Evolutionary conservation across 2,329 filamentous ascomycete species (phyloP), one percentile per base, ranked within the genome.

Genomic region (Alternaria brassicicola): DNA sequence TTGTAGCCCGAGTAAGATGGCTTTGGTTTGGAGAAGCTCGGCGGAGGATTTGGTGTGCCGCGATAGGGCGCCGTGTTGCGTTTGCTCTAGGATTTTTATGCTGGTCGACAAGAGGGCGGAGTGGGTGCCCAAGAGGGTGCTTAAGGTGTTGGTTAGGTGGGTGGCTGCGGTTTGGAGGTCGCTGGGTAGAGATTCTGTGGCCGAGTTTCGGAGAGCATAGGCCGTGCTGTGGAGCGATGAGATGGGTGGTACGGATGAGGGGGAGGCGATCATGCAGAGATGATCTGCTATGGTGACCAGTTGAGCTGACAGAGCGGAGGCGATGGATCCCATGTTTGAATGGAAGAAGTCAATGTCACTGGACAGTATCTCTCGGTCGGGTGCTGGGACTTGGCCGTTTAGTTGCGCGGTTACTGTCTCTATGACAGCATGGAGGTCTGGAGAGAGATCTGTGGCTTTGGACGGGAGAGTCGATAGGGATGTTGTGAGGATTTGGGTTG

Each of bases 71-170:
- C 81, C 81, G 61, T 83, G 80, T 33, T 81, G 77, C 0, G 76
- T 80, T 59, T 82, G 81, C 64, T 84, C 81, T 7, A 83, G 74
- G 31, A 78, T 74, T 15, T 72, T 73, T 47, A 83, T 79, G 36
- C 69, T 66, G n/a, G 70, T 66, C 39, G 76, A 71, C 10, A 81
- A 71, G 17, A 79, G 61, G 19, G 70, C 43, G 26, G 76, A 74
- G 61, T 82, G 78, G 0, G 74, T 63, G 3, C 61, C 48, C 6
- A 81, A 76, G 1, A 81, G 64, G 1, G 65, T 39, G 2, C 71
- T 66, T 2, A 72, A 57, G 5, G 74, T 70, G 17, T 78, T 71
- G 3, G 78, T 72, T 5, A 81, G 67, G 4, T 69, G 45, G 1
- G 75, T 62, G 13, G 74, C 76, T 1, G 71, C 62, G 5, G 57